phyloP scores from a whole-genome alignment of 2,329 filamentous ascomycete species.

The Shiraia bambusicola region DNA sequence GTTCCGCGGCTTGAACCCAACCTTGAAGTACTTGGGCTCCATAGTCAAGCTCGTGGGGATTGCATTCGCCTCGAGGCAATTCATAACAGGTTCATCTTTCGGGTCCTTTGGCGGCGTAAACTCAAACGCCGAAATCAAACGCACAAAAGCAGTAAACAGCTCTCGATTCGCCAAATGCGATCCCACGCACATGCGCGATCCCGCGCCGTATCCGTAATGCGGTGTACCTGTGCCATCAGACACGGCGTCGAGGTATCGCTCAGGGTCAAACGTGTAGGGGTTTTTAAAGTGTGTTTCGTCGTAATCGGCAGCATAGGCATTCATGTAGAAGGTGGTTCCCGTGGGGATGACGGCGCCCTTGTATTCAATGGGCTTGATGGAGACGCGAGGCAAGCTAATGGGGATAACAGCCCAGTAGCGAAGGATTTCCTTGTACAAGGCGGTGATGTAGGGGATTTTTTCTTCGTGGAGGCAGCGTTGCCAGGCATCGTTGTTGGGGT shows the following conservation, averaged over 20 bases:
- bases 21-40: constrained; percentile 55
- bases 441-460: constrained; percentile 74
- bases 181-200: constrained; percentile 50
- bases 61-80: constrained; percentile 50
- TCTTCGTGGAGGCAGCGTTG: constrained; percentile 71
- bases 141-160: constrained; percentile 50
- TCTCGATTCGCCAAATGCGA: constrained; percentile 48
- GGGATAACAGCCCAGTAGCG: constrained; percentile 80
- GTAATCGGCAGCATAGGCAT: constrained; percentile 74
- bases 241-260: constrained; percentile 64
- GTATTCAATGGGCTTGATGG: constrained; percentile 71
- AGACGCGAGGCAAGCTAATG: constrained; percentile 72
- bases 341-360: constrained; percentile 68
- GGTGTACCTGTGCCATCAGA: constrained; percentile 50
- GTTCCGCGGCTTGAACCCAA: constrained; percentile 50
- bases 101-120: constrained; percentile 46
- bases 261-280: constrained; percentile 65
- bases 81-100: constrained; percentile 47
- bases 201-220: constrained; percentile 53
- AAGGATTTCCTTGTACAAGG: constrained; percentile 75
- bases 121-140: constrained; percentile 52
- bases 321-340: constrained; percentile 77
- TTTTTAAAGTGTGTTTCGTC: constrained; percentile 68
- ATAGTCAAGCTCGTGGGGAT: constrained; percentile 52
- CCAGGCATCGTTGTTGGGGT: constrained; percentile 76